Evolutionary conservation across 768 basidiomycete genomes (phyloP).

Genomic region (Infundibulicybe gibba): DNA sequence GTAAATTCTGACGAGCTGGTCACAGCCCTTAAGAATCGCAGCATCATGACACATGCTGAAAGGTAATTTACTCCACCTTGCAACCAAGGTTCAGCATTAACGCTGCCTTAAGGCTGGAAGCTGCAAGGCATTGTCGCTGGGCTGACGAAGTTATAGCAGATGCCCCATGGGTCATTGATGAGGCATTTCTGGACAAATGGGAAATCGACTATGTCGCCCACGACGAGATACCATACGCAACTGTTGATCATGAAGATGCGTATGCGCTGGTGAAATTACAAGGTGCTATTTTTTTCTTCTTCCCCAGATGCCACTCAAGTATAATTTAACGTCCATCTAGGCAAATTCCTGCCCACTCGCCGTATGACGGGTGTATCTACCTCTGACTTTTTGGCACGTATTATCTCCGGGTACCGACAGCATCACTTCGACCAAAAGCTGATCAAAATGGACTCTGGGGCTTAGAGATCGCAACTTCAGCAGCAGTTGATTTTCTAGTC

Average conservation of each 20-base stretch:
- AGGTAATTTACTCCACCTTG: too few species aligned
- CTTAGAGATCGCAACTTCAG: conserved; percentile 35
- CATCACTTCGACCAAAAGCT: conserved; percentile 94
- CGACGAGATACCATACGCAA: too few species aligned
- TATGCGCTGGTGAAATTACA: conserved; percentile 77
- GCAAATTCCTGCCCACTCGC: too few species aligned
- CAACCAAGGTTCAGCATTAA: not conserved
- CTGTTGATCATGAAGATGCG: conserved; percentile 80
- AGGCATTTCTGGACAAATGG: too few species aligned
- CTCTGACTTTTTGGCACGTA: conserved; percentile 87
- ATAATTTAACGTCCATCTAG: too few species aligned
- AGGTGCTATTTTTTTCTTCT: conserved; percentile 43
- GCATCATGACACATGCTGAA: too few species aligned
- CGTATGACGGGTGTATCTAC: conserved; percentile 94
- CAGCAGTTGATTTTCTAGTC: conserved; percentile 27
- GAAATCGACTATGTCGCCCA: too few species aligned
- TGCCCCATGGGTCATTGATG: too few species aligned
- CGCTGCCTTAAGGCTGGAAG: too few species aligned
- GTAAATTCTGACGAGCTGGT: too few species aligned
- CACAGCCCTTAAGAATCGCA: conserved; percentile 71
- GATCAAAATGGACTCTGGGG: conserved; percentile 78
- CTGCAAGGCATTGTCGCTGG: too few species aligned
- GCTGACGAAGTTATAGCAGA: too few species aligned
- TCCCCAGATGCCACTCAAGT: conserved; percentile 1
- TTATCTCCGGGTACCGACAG: conserved; percentile 85